Conservation (phyloP, 2,329 filamentous ascomycete genomes). For the Cercospora sesami region DNA sequence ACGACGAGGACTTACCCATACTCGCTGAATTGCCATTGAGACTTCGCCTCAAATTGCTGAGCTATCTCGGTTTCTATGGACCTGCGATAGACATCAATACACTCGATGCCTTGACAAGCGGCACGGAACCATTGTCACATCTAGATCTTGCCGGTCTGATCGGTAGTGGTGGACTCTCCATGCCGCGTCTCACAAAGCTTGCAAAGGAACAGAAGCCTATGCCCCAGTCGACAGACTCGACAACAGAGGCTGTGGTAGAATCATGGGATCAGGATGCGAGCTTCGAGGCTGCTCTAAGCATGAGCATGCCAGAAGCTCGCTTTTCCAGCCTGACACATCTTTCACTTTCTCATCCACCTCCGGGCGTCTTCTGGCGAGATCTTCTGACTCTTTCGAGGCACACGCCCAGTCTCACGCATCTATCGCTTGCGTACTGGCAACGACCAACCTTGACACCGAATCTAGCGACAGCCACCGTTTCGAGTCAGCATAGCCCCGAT, state of each 20-base stretch:
- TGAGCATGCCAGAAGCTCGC: conserved; percentile 36
- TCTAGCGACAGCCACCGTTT: conserved; percentile 48
- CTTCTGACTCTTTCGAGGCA: conserved; percentile 56
- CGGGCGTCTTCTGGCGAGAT: conserved; percentile 55
- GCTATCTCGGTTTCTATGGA: conserved; percentile 57
- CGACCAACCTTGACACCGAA: conserved; percentile 59
- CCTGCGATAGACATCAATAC: conserved; percentile 46
- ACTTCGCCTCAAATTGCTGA: conserved; percentile 56
- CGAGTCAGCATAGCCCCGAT: conserved; percentile 43
- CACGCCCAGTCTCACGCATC: conserved; percentile 59
- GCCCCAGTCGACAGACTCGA: background rate
- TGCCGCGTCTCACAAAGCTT: conserved; percentile 47
- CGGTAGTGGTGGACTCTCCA: conserved; percentile 47
- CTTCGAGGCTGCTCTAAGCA: conserved; percentile 28
- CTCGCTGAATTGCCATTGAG: conserved; percentile 53
- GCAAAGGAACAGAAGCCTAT: conserved; percentile 36
- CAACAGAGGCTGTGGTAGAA: conserved; percentile 38
- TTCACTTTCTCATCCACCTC: conserved; percentile 56
- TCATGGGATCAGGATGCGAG: conserved; percentile 49
- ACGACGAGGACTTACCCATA: conserved; percentile 58
- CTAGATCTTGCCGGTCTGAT: conserved; percentile 57
- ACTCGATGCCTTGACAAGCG: conserved; percentile 54
- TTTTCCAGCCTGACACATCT: conserved; percentile 59
- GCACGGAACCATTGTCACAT: conserved; percentile 48
- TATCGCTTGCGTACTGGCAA: conserved; percentile 65